Base-by-base conservation (phyloP, 2,329 filamentous ascomycete species). In the Cladosporium sp. region DNA sequence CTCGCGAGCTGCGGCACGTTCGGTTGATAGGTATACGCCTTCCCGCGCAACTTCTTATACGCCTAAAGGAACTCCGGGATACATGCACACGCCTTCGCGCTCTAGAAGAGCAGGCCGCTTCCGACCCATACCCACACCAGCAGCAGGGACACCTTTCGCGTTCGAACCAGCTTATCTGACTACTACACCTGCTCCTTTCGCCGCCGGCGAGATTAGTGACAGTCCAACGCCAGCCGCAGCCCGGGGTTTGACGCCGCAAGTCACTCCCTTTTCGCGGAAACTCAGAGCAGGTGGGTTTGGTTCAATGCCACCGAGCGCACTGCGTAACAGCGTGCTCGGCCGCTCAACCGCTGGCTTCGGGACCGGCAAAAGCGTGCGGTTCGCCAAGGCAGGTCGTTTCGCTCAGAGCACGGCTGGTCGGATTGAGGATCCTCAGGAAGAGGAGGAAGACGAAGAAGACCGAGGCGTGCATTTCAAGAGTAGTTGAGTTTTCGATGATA, bases 31-130 rank as follows among this genome's bases (percentile, higher is more conserved):
- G 12, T 33, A 32, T 15, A 40, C 19, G 7, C 20, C 41, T 3
- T 18, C 19, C 13, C 27, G 40, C n/a, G 18, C 36, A 46, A n/a
- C 18, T 13, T 40, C 49, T 7, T 43, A 51, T 18, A 40, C 49
- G 3, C 41, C 41, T 2, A 35, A 35, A 35, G 40, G 48, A 5
- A 62, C 59, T 7, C 62, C 60, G 36, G 61, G 55, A 29, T 76
- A 77, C 47, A 66, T 76, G 49, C 71, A 73, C 33, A 75, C 74
- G 25, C 74, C 74, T 0, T 72, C 69, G 19, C 55, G 61, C 12
- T 54, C 55, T n/a, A 42, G 55, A 25, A 35, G 57, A 39, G 51
- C 56, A 19, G 58, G 57, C 16, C 53, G 64, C 11, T 64, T 65
- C 52, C 57, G 58, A 27, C 55, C 61, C 3, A 49, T 66, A 11